Conservation (phyloP, 2,329 filamentous ascomycete species). For the Trichoderma sp. region DNA sequence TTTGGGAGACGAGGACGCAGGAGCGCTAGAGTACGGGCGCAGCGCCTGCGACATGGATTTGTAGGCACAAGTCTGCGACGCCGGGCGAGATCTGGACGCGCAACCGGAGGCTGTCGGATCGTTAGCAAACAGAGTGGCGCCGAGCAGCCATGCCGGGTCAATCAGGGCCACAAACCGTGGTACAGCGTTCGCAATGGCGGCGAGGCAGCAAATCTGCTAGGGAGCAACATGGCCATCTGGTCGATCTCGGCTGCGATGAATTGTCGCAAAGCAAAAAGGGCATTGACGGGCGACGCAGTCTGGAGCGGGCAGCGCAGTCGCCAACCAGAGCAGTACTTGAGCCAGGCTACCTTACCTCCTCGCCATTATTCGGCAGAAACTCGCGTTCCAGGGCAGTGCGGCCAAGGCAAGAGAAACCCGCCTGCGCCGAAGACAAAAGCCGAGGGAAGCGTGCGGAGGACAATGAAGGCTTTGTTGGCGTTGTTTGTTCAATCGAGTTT, state of each 20-base stretch:
- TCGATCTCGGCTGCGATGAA: not conserved
- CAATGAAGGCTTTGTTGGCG: slow-evolving; percentile 3
- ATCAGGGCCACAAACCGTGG: slow-evolving; percentile 17
- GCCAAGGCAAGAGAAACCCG: not conserved
- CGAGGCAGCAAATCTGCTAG: slow-evolving; percentile 29
- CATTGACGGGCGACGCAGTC: slow-evolving; percentile 16
- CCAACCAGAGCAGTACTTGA: slow-evolving; percentile 16
- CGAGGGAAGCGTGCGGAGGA: not conserved
- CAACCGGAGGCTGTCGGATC: slow-evolving; percentile 2
- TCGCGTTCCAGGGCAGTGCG: not conserved
- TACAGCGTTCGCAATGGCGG: slow-evolving; percentile 28
- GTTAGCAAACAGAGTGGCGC: not conserved
- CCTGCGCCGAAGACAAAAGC: slow-evolving; percentile 3
- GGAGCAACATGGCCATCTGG: slow-evolving; percentile 28
- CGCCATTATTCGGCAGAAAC: slow-evolving; percentile 7
- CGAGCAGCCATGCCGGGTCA: not conserved
- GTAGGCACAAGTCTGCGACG: slow-evolving; percentile 23
- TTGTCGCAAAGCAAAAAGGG: slow-evolving; percentile 16
- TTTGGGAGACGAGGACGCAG: slow-evolving; percentile 33
- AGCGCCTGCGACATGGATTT: not conserved
- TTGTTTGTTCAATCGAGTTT: slow-evolving; percentile 1
- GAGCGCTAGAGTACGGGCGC: slow-evolving; percentile 30
- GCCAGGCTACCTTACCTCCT: not conserved
- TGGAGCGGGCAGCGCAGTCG: slow-evolving; percentile 15
- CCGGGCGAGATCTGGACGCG: not conserved